These are phyloP conservation scores for Apiospora kogelbergensis DNA, from an alignment of 2,329 filamentous ascomycete genomes.

Conservation along the genomic window DNA sequence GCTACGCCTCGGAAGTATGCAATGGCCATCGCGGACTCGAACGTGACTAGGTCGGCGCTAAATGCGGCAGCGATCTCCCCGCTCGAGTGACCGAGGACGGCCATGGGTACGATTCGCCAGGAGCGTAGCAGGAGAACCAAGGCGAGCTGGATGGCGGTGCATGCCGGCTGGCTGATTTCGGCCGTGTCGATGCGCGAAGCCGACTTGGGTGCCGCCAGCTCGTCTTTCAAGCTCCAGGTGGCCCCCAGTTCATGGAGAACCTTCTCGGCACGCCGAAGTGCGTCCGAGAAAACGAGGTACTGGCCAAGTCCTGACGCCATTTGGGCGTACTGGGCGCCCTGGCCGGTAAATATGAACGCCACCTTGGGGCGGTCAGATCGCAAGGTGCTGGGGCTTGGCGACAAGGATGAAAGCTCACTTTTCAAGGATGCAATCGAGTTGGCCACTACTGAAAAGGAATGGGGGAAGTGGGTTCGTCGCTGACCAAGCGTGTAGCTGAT, in stretches of 20 bases:
- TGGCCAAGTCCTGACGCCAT: slow-evolving; percentile 32
- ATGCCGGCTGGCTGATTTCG: slow-evolving; percentile 37
- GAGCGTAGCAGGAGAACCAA: slow-evolving; percentile 35
- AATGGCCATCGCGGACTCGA: slow-evolving; percentile 23
- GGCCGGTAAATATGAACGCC: slow-evolving; percentile 34
- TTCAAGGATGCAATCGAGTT: slow-evolving; percentile 21
- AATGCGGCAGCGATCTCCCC: slow-evolving; percentile 41
- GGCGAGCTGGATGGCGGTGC: slow-evolving; percentile 43
- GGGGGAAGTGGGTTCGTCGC: slow-evolving; percentile 26
- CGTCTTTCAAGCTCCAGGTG: slow-evolving; percentile 12
- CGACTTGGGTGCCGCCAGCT: slow-evolving; percentile 17
- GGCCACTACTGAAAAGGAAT: slow-evolving; percentile 20
- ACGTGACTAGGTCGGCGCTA: slow-evolving; percentile 13
- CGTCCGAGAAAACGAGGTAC: slow-evolving; percentile 18
- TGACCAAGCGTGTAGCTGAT: slow-evolving; percentile 30
- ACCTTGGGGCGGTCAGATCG: background rate
- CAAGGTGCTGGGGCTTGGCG: slow-evolving; percentile 20
- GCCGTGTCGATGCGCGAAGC: slow-evolving; percentile 22
- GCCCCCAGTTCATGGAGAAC: slow-evolving; percentile 16
- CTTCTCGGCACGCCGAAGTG: slow-evolving; percentile 15
- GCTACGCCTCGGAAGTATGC: slow-evolving; percentile 18
- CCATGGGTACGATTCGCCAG: slow-evolving; percentile 28
- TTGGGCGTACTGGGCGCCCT: slow-evolving; percentile 35
- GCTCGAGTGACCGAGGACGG: slow-evolving; percentile 36
- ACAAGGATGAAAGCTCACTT: slow-evolving; percentile 23